A percentile compares a stretch with the other conserved stretches of the same genome.
These are phyloP conservation scores for Capsella bursapastoris DNA, from an alignment of 345 rosid genomes.

Conservation along the genomic window DNA sequence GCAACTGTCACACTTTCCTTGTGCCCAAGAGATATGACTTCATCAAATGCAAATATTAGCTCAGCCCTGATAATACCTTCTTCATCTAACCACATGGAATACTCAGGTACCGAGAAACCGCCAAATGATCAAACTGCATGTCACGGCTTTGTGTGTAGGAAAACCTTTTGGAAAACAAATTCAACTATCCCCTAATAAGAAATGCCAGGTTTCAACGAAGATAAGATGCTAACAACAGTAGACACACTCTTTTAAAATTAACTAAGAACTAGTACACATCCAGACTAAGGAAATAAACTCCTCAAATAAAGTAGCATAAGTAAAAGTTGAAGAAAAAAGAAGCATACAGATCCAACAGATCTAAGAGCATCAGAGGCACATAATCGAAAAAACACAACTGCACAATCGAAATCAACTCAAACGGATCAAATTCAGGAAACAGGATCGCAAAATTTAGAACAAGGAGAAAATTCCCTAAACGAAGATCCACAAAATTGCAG, in stretches of 20 bases:
- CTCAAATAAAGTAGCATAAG: background rate
- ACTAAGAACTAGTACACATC: slow-evolving; percentile 25
- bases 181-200: slow-evolving; percentile 2
- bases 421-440: background rate
- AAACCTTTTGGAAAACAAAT: background rate
- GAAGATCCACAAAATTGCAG: slow-evolving; percentile 35
- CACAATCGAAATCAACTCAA: slow-evolving; percentile 18
- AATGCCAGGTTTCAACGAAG: slow-evolving; percentile 8
- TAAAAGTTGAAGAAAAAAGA: background rate
- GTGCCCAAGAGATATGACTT: slow-evolving; percentile 99
- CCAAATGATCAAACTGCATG: slow-evolving; percentile 52
- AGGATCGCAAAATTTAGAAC: slow-evolving; percentile 9
- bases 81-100: slow-evolving; percentile 80
- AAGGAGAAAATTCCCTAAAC: background rate
- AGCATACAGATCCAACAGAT: slow-evolving; percentile 48
- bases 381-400: background rate
- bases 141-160: background rate
- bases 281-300: slow-evolving; percentile 10
- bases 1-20: slow-evolving; percentile 96
- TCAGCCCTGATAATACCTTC: slow-evolving; percentile 91
- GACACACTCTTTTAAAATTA: slow-evolving; percentile 10
- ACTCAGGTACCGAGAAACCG: slow-evolving; percentile 86
- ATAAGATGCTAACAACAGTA: slow-evolving; percentile 9
- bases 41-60: slow-evolving; percentile 95
- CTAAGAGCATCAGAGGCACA: slow-evolving; percentile 20